phyloP scores from a whole-genome alignment of 2,329 filamentous ascomycete genomes.

The Chaetomium globosum region DNA sequence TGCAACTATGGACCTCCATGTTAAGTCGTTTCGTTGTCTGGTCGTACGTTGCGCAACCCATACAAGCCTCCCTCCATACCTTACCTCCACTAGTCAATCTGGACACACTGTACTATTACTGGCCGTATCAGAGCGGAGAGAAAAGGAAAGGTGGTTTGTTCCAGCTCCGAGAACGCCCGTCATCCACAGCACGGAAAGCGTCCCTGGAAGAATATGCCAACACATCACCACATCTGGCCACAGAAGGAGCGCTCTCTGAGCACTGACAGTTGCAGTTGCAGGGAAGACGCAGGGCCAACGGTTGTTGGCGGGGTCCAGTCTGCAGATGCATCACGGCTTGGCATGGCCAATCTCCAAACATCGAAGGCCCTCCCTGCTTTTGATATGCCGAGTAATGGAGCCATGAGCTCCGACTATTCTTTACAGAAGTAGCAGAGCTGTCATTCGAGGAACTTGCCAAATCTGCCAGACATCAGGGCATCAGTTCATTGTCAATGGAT shows the following conservation, averaged over 20 bases:
- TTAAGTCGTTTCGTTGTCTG: not conserved
- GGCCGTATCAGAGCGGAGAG: not conserved
- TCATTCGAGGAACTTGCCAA: not conserved
- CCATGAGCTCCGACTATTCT: not conserved
- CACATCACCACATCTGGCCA: slow-evolving; percentile 2
- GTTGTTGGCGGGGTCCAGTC: not conserved
- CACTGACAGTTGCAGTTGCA: not conserved
- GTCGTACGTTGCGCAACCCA: not conserved
- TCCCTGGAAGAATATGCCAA: slow-evolving; percentile 9
- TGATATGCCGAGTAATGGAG: not conserved
- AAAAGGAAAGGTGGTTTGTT: not conserved
- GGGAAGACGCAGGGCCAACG: not conserved
- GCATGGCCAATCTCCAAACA: slow-evolving; percentile 11
- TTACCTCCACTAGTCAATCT: not conserved
- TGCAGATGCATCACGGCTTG: slow-evolving; percentile 16
- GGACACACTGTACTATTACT: not conserved
- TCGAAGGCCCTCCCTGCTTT: not conserved
- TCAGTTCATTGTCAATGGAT: not conserved
- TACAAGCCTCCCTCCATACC: too few species aligned
- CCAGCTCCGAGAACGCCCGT: not conserved
- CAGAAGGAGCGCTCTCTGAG: not conserved
- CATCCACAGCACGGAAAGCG: not conserved
- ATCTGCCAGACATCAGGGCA: not conserved
- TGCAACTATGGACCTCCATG: not conserved
- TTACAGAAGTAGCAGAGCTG: not conserved